phyloP scores from a whole-genome alignment of 1,284 basidiomycete species.

The Crucibulum parvulum region DNA sequence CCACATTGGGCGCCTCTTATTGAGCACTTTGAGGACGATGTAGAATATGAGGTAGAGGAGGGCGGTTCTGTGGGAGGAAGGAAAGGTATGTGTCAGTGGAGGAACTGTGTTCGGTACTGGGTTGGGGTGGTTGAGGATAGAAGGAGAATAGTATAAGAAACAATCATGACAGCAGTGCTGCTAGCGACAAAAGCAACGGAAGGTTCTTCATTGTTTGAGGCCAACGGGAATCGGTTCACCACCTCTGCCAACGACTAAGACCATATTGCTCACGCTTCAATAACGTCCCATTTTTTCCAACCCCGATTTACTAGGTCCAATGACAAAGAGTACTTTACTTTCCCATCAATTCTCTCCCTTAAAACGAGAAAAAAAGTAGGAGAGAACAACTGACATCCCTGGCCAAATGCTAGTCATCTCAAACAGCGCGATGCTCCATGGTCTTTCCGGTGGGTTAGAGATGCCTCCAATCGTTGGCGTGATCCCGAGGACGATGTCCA shows the following conservation, averaged over 20 bases:
- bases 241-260: too few relatives aligned
- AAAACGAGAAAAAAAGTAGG: neutral
- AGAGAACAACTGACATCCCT: constrained; percentile 59
- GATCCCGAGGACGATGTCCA: constrained; percentile 73
- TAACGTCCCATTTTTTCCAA: neutral
- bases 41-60: constrained; percentile 81
- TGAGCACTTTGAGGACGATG: constrained; percentile 74
- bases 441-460: constrained; percentile 57
- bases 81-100: neutral
- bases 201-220: too few relatives aligned
- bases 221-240: too few relatives aligned
- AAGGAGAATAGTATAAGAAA: neutral
- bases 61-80: constrained; percentile 54
- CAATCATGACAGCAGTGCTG: neutral
- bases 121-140: neutral
- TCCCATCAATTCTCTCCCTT: neutral
- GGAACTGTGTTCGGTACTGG: too few relatives aligned
- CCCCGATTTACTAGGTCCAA: too few relatives aligned
- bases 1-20: constrained; percentile 76
- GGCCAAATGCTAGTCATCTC: constrained; percentile 87
- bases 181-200: too few relatives aligned
- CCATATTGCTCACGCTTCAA: too few relatives aligned
- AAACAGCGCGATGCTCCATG: constrained; percentile 76
- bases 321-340: neutral
- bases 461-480: constrained; percentile 64